These are phyloP conservation scores for Jamesozyma hellenica DNA, from an alignment of 805 yeast genomes.

Conservation along the genomic window DNA sequence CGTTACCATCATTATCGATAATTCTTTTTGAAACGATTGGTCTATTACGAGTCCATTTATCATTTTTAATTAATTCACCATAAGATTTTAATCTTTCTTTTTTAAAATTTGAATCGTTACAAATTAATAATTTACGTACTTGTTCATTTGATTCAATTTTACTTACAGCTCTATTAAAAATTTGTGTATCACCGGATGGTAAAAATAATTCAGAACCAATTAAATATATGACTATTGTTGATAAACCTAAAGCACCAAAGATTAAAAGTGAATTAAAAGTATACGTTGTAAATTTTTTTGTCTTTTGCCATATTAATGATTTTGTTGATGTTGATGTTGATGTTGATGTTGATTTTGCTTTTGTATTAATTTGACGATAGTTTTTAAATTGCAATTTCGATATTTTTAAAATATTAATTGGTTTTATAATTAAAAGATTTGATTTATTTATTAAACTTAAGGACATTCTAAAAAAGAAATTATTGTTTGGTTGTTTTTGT, in stretches of 20 bases:
- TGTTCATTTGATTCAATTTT: conserved; percentile 58
- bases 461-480: no score
- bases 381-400: no score
- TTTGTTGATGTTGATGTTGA: background rate
- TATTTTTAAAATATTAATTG: no score
- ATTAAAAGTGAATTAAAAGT: conserved; percentile 53
- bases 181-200: conserved; percentile 85
- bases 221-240: conserved; percentile 60
- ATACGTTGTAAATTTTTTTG: conserved; percentile 52
- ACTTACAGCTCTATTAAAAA: conserved; percentile 78
- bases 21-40: conserved; percentile 61
- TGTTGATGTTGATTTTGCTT: background rate
- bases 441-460: no score
- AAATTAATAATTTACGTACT: conserved; percentile 48
- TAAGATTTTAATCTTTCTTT: conserved; percentile 68
- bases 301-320: conserved; percentile 31
- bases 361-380: no score
- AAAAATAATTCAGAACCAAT: conserved; percentile 71
- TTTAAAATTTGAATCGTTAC: conserved; percentile 31
- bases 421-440: no score
- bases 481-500: no score
- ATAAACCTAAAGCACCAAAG: conserved; percentile 57
- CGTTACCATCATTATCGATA: conserved; percentile 65
- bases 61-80: conserved; percentile 57
- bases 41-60: conserved; percentile 81